Conservation (phyloP, 306 rosid species). For the Quercus suber region DNA sequence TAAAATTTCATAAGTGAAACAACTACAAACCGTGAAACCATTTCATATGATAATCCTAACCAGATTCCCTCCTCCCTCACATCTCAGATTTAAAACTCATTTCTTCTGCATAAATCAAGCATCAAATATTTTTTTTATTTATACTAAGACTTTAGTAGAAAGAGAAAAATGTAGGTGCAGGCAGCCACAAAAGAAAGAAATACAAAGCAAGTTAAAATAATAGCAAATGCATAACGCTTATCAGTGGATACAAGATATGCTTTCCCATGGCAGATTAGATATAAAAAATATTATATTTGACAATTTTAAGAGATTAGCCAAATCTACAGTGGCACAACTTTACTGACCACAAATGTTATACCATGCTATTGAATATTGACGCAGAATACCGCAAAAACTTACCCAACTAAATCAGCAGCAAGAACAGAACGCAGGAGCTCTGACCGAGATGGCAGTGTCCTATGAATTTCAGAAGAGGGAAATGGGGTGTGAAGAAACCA, state of each 20-base stretch:
- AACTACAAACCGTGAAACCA: not conserved
- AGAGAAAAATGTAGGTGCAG: not conserved
- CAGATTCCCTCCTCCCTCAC: not conserved
- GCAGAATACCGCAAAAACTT: slow-evolving; percentile 20
- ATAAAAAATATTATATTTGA: not conserved
- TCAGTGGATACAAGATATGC: not conserved
- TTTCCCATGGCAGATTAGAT: not conserved
- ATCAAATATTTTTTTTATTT: not conserved
- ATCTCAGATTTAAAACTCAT: not conserved
- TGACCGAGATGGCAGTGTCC: slow-evolving; percentile 86
- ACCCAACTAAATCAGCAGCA: slow-evolving; percentile 95
- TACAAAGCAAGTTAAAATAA: not conserved
- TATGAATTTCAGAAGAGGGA: slow-evolving; percentile 90
- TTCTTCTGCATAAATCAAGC: not conserved
- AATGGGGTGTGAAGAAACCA: slow-evolving; percentile 97
- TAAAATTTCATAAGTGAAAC: not conserved
- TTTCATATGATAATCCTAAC: not conserved
- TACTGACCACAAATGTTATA: not conserved
- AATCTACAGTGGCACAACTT: not conserved
- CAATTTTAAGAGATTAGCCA: not conserved
- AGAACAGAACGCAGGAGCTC: slow-evolving; percentile 87
- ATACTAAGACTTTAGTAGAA: not conserved
- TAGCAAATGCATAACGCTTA: not conserved
- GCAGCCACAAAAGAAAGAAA: not conserved
- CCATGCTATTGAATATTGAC: not conserved